A percentile compares a stretch with the other conserved stretches of the same genome.
These are phyloP conservation scores for Rutstroemia sp. DNA, from an alignment of 2,329 filamentous ascomycete genomes.

Conservation along the genomic window DNA sequence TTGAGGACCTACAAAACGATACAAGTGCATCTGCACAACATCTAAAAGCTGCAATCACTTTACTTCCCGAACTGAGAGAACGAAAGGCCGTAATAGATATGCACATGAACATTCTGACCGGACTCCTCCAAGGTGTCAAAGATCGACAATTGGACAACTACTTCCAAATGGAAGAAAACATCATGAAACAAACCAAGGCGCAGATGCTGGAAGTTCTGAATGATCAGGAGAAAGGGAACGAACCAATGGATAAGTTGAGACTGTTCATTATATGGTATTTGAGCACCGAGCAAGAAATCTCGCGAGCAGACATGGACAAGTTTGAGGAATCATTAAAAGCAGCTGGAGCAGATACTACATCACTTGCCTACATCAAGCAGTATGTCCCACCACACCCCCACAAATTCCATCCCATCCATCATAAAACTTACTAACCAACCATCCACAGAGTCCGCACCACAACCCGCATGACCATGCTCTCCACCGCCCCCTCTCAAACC, in stretches of 20 bases:
- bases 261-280: slow-evolving; percentile 97
- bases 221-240: slow-evolving; percentile 71
- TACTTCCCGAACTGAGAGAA: slow-evolving; percentile 85
- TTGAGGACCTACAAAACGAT: slow-evolving; percentile 89
- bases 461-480: slow-evolving; percentile 97
- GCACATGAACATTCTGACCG: slow-evolving; percentile 97
- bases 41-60: slow-evolving; percentile 88
- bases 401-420: slow-evolving; percentile 11
- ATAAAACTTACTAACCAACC: background rate
- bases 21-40: slow-evolving; percentile 86
- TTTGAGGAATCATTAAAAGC: slow-evolving; percentile 78
- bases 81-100: slow-evolving; percentile 91
- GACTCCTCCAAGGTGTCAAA: slow-evolving; percentile 71
- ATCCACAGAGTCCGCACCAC: slow-evolving; percentile 70
- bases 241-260: slow-evolving; percentile 82
- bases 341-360: slow-evolving; percentile 67
- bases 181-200: slow-evolving; percentile 82
- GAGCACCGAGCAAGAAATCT: slow-evolving; percentile 85
- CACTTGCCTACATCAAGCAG: slow-evolving; percentile 81
- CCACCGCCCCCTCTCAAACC: slow-evolving; percentile 58
- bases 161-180: slow-evolving; percentile 89
- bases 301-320: slow-evolving; percentile 70
- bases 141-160: slow-evolving; percentile 92
- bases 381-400: slow-evolving; percentile 36
- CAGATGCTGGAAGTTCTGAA: slow-evolving; percentile 85